A percentile compares a stretch with the other conserved stretches of the same genome.
These are phyloP conservation scores for Silene uniflora DNA, from an alignment of 148 eudicot species.

Conservation along the genomic window DNA sequence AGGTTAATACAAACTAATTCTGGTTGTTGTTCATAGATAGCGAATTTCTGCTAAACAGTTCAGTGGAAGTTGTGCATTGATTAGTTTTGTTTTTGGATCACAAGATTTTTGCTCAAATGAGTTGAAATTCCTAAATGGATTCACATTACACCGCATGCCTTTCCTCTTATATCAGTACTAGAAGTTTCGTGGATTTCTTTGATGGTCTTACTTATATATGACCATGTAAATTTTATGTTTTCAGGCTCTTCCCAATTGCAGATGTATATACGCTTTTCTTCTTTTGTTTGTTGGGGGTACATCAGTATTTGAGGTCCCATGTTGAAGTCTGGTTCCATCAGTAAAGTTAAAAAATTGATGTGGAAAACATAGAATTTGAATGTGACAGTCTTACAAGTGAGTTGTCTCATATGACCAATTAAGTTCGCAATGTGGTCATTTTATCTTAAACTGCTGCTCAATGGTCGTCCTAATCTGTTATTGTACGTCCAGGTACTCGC, in stretches of 20 bases:
- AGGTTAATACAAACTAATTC: constrained; percentile 15
- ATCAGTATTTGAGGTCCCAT: too few species aligned
- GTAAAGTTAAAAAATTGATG: too few species aligned
- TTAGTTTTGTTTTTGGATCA: background rate
- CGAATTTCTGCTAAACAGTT: too few species aligned
- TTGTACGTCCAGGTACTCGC: too few species aligned
- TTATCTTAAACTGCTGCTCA: too few species aligned
- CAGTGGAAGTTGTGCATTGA: background rate
- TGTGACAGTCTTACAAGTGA: too few species aligned
- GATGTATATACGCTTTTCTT: constrained; percentile 32
- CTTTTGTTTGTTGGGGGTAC: background rate
- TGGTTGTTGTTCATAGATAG: background rate
- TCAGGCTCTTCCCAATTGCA: constrained; percentile 54
- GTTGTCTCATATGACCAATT: too few species aligned
- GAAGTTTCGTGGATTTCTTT: constrained; percentile 85
- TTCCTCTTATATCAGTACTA: constrained; percentile 60
- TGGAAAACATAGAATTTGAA: too few species aligned
- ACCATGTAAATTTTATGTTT: constrained; percentile 92
- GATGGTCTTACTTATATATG: constrained; percentile 90
- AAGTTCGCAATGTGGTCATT: too few species aligned
- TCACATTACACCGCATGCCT: constrained; percentile 41
- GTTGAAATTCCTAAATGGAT: constrained; percentile 61
- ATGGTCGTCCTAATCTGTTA: too few species aligned
- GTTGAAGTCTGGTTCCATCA: too few species aligned
- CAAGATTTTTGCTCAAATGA: constrained; percentile 42